Evolutionary conservation across 2,329 filamentous ascomycete genomes (phyloP), one percentile per base, ranked within the genome.

Genomic region (Botrytis fragariae): DNA sequence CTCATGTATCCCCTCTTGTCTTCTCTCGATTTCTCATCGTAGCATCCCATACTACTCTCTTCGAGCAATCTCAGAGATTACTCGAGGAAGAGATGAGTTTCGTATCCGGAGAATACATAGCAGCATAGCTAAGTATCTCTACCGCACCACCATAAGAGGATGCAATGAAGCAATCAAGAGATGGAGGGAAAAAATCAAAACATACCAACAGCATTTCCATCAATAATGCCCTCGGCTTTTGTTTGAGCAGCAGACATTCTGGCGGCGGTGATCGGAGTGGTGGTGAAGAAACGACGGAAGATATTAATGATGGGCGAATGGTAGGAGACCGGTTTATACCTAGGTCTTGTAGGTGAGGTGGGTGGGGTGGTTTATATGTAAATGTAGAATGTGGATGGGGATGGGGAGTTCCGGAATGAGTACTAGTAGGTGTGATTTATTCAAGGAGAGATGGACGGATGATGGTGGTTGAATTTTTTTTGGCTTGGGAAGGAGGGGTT

Each of bases 151-250:
- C 32, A 25, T 37, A 51, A 32, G 32, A 59, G 62, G 35, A 71
- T 25, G 72, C 12, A 35, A 29, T 7, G n/a, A 8, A 45, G 44
- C 18, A 45, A 45, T 8, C 0, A 45, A 45, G 44, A 20, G 44
- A 20, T 7, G 20, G 44, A 22, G 8, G 35, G 2, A 32, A 4
- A 14, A 42, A 39, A 37, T 25, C 1, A 42, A 4, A 14, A 85
- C 91, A 72, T 86, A 93, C 92, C 91, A 83, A 97, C 94, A 79
- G 90, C 85, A 85, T 97, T 96, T 81, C 95, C 91, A 84, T 96
- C 90, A 83, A 98, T 97, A 85, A 98, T 91, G 81, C 86, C 83
- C 84, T 97, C 90, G 75, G 93, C 93, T 84, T 97, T 97, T 76
- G 88, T 87, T 85, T 93, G 93, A 81, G 93, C 93, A 82, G 92